Conservation (phyloP, 768 basidiomycete species). For the Phlegmacium glaucopus region DNA sequence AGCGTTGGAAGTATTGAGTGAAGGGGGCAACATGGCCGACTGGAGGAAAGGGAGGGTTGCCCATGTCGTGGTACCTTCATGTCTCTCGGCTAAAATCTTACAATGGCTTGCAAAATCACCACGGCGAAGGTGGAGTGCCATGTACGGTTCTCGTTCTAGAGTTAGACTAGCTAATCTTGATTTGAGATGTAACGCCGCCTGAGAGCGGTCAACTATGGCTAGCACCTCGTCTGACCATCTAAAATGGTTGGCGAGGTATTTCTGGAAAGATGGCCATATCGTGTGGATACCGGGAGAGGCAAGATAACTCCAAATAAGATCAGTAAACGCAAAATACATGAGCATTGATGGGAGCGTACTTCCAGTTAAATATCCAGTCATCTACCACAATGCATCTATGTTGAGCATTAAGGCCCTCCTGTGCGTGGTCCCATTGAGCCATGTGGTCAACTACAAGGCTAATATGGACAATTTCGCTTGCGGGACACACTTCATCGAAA, state of each 20-base stretch:
- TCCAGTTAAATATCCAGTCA: constrained; percentile 42
- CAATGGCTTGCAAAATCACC: constrained; percentile 47
- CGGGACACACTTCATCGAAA: constrained; percentile 38
- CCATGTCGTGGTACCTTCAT: constrained; percentile 45
- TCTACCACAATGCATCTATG: constrained; percentile 42
- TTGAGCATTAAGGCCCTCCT: constrained; percentile 24
- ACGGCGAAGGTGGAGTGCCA: constrained; percentile 45
- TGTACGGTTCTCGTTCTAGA: constrained; percentile 33
- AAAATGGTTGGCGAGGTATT: constrained; percentile 36
- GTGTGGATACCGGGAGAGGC: constrained; percentile 34
- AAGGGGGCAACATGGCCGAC: constrained; percentile 28
- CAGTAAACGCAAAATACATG: neutral
- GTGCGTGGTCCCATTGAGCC: constrained; percentile 36
- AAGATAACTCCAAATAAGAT: constrained; percentile 29
- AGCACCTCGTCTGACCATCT: constrained; percentile 37
- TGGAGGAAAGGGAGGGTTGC: constrained; percentile 38
- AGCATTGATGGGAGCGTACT: constrained; percentile 22
- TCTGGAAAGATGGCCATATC: constrained; percentile 38
- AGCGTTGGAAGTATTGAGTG: constrained; percentile 31
- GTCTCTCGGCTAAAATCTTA: constrained; percentile 26
- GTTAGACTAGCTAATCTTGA: constrained; percentile 16
- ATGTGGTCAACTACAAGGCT: constrained; percentile 21
- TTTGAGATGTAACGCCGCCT: constrained; percentile 30
- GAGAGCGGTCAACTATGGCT: constrained; percentile 31
- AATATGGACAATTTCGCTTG: constrained; percentile 34